Conservation (phyloP, 2,329 filamentous ascomycete genomes). For the Penicillium psychrosexuale region DNA sequence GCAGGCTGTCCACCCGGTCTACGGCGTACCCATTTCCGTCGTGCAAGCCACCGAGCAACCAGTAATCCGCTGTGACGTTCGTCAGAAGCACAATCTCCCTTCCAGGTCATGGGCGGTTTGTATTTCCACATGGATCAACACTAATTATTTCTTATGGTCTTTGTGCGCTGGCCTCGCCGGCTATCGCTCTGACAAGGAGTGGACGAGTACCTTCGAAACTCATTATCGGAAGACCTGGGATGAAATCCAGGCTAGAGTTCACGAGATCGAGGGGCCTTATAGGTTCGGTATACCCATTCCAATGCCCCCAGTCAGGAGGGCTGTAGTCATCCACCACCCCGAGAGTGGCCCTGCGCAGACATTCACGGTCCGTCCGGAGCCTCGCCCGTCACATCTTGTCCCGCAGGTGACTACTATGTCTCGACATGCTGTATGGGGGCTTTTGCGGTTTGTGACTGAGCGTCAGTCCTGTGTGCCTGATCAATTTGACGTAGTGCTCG, state of each 20-base stretch:
- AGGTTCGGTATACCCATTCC: background rate
- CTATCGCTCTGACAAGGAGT: background rate
- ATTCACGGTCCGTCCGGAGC: background rate
- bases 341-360: background rate
- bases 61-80: background rate
- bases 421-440: background rate
- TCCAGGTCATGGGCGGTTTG: background rate
- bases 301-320: background rate
- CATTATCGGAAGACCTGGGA: background rate
- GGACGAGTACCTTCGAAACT: background rate
- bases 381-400: background rate
- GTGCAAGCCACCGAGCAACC: background rate
- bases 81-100: background rate
- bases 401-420: background rate
- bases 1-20: background rate
- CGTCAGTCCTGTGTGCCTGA: background rate
- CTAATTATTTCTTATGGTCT: conserved; percentile 6
- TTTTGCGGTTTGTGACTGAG: background rate
- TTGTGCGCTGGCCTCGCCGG: background rate
- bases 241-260: background rate
- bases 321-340: background rate
- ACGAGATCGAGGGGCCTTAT: background rate
- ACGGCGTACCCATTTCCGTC: background rate
- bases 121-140: conserved; percentile 4
- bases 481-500: background rate